phyloP scores from a whole-genome alignment of 106 monocot genomes.

The Phalaenopsis aphrodite region DNA sequence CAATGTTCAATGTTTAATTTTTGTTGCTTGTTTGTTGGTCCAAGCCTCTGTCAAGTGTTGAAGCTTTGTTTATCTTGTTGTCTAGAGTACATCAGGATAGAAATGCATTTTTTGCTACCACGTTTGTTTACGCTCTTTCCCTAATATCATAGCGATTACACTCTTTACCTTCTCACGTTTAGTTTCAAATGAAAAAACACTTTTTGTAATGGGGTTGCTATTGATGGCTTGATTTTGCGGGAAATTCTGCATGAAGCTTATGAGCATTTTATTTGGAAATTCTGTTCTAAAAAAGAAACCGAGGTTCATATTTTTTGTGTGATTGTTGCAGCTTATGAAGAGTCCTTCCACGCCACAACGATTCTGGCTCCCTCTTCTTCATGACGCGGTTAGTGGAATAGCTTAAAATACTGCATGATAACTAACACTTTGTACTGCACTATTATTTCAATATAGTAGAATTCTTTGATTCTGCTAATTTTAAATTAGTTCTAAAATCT shows the following conservation, averaged over 20 bases:
- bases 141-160: not conserved
- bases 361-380: slow-evolving; percentile 86
- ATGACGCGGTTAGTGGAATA: slow-evolving; percentile 62
- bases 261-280: not conserved
- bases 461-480: not conserved
- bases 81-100: not conserved
- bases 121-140: not conserved
- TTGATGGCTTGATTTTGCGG: not conserved
- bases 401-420: not conserved
- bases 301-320: not conserved
- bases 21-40: not conserved
- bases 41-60: not conserved
- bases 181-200: not conserved
- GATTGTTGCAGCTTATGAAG: slow-evolving; percentile 69
- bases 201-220: not conserved
- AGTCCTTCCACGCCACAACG: slow-evolving; percentile 75
- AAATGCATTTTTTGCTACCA: not conserved
- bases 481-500: not conserved
- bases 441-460: not conserved
- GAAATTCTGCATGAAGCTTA: not conserved
- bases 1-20: not conserved
- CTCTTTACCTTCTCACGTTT: not conserved
- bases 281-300: not conserved
- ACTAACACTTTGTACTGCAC: not conserved
- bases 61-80: not conserved